Conservation (phyloP, 1,139 yeast genomes). For the Kodamaea sp. region DNA sequence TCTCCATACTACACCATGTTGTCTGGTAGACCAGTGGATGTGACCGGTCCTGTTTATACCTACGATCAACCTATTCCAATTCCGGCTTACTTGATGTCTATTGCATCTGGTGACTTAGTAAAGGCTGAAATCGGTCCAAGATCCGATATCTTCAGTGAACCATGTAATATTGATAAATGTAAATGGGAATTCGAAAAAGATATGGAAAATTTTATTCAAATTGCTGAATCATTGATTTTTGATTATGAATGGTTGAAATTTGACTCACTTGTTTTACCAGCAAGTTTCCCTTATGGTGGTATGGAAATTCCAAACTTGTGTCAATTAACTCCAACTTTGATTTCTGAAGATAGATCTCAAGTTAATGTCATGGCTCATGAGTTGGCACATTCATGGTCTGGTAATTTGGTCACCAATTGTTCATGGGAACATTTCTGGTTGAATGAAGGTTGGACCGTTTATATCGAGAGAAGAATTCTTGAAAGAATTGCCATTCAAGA, state of each 20-base stretch:
- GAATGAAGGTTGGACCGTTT: conserved; percentile 96
- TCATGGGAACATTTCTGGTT: conserved; percentile 95
- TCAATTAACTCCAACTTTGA: conserved; percentile 85
- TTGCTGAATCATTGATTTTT: conserved; percentile 80
- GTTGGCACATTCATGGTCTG: conserved; percentile 90
- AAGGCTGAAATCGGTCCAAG: conserved; percentile 80
- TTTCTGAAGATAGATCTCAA: conserved; percentile 81
- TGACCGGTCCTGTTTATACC: conserved; percentile 35
- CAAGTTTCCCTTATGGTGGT: conserved; percentile 90
- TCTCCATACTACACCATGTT: conserved; percentile 69
- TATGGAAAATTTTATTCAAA: conserved; percentile 70
- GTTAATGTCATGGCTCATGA: conserved; percentile 91
- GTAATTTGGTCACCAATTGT: conserved; percentile 83
- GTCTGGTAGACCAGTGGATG: conserved; percentile 53
- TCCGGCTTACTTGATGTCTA: conserved; percentile 78
- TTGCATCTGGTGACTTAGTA: conserved; percentile 79
- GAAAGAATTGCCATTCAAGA: conserved; percentile 47
- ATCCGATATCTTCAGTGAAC: conserved; percentile 79
- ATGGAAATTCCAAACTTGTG: conserved; percentile 95
- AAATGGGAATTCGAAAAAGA: conserved; percentile 79
- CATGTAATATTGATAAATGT: conserved; percentile 61
- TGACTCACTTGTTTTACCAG: conserved; percentile 77
- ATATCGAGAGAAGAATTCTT: conserved; percentile 78
- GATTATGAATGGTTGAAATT: conserved; percentile 83
- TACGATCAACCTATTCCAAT: conserved; percentile 80